Evolutionary conservation across 164 flowering plant species (phyloP).

Genomic region (Malania oleifera): DNA sequence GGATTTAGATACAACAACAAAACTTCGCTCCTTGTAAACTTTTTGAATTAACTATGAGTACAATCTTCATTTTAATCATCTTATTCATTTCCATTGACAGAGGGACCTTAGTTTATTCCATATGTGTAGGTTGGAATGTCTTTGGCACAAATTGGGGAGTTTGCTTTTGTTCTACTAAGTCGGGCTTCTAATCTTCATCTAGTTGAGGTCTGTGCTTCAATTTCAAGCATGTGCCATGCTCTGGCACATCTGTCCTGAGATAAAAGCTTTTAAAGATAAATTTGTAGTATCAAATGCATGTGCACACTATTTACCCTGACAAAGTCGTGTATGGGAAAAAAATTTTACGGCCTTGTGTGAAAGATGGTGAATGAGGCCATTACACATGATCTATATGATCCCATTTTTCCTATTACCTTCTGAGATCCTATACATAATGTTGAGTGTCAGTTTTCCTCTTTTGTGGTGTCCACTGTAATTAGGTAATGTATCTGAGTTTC

Average conservation of each 20-base stretch:
- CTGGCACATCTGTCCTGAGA: too few relatives aligned
- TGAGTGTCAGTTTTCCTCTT: not conserved
- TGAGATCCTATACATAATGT: not conserved
- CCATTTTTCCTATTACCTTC: too few relatives aligned
- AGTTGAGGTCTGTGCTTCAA: constrained; percentile 63
- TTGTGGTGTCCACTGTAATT: too few relatives aligned
- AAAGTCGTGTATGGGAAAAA: too few relatives aligned
- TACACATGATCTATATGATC: too few relatives aligned
- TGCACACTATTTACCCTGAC: too few relatives aligned
- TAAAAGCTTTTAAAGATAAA: too few relatives aligned
- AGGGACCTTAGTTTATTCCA: constrained; percentile 4
- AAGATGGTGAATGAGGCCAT: too few relatives aligned
- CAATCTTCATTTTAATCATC: constrained; percentile 1
- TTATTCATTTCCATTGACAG: constrained; percentile 7
- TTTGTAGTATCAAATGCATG: too few relatives aligned
- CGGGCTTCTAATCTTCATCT: constrained; percentile 94
- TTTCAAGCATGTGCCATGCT: not conserved
- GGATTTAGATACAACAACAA: constrained; percentile 87
- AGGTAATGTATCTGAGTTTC: too few relatives aligned
- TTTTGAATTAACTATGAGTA: constrained; percentile 9
- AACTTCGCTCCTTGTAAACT: constrained; percentile 74
- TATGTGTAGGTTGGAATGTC: constrained; percentile 87
- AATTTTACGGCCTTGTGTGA: too few relatives aligned
- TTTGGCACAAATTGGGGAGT: constrained; percentile 94
- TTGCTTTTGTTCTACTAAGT: constrained; percentile 95